Percentiles rank a stretch among this genome's conserved stretches.
These are phyloP conservation scores for Phytopythium chamaehyphon DNA, from an alignment of 352 stramenopile species.

Conservation along the genomic window DNA sequence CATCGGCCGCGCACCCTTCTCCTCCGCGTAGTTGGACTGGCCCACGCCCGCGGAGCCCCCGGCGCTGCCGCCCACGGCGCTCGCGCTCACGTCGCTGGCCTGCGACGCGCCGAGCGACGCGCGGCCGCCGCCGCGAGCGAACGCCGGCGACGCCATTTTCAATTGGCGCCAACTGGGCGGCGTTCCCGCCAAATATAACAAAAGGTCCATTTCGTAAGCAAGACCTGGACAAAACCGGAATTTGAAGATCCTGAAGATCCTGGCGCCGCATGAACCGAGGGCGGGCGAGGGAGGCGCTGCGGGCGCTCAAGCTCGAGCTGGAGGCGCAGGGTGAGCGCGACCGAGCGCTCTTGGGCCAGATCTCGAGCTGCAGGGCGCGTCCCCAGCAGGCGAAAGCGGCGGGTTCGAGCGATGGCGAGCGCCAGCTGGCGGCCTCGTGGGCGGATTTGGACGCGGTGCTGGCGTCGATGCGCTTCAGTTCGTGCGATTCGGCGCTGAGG, in stretches of 20 bases:
- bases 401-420: too few relatives aligned
- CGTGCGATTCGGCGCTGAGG: neutral
- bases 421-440: neutral
- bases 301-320: conserved; percentile 1
- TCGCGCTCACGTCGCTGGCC: conserved; percentile 5
- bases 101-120: conserved; percentile 1
- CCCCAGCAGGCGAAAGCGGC: neutral
- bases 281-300: too few relatives aligned
- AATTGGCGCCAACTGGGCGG: neutral
- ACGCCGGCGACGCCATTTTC: conserved; percentile 7
- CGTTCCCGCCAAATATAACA: too few relatives aligned
- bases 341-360: neutral
- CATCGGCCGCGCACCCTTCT: conserved; percentile 32
- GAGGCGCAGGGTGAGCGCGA: neutral
- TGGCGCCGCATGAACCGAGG: neutral
- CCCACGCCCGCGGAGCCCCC: neutral
- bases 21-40: conserved; percentile 40
- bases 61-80: neutral
- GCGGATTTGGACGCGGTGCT: conserved; percentile 1
- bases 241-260: neutral
- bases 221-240: too few relatives aligned
- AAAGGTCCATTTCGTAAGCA: too few relatives aligned
- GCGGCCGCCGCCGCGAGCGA: conserved; percentile 4
- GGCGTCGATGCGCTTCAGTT: neutral
- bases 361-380: neutral